Conservation (phyloP, 2,329 filamentous ascomycete genomes). For the Pestalotiopsis sp. region DNA sequence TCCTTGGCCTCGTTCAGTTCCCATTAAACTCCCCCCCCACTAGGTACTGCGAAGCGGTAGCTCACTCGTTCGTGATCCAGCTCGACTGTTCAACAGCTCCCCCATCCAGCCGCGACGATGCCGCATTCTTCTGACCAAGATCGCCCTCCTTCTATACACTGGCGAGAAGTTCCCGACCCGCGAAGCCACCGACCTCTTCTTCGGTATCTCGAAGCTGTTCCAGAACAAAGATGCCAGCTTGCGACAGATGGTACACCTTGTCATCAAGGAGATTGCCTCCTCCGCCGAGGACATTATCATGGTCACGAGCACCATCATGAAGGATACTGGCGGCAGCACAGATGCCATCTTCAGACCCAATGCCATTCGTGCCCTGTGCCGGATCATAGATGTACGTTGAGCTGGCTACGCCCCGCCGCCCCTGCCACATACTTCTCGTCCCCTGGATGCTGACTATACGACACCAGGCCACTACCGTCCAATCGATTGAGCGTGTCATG, state of each 20-base stretch:
- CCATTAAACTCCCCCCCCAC: constrained; percentile 88
- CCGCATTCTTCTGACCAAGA: constrained; percentile 95
- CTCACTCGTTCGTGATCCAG: constrained; percentile 45
- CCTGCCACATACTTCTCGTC: neutral
- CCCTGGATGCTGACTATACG: neutral
- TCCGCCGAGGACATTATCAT: constrained; percentile 99
- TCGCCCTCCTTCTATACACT: constrained; percentile 92
- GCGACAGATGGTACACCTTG: constrained; percentile 97
- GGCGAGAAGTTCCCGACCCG: constrained; percentile 96
- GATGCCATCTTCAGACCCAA: constrained; percentile 94
- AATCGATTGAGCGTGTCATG: constrained; percentile 97
- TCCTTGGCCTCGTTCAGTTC: constrained; percentile 70
- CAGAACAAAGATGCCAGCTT: constrained; percentile 98
- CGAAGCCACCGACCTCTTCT: constrained; percentile 97
- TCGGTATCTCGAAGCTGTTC: constrained; percentile 98
- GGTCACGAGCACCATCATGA: constrained; percentile 99
- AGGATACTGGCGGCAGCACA: constrained; percentile 94
- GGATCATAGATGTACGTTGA: constrained; percentile 87
- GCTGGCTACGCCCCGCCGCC: neutral
- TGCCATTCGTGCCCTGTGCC: constrained; percentile 91
- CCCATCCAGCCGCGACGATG: constrained; percentile 97
- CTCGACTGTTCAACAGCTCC: constrained; percentile 95
- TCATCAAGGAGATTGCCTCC: constrained; percentile 95
- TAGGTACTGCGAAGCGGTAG: neutral
- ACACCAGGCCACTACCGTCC: constrained; percentile 84